phyloP scores from a whole-genome alignment of 164 flowering plant genomes.

The Sextonia rubra region DNA sequence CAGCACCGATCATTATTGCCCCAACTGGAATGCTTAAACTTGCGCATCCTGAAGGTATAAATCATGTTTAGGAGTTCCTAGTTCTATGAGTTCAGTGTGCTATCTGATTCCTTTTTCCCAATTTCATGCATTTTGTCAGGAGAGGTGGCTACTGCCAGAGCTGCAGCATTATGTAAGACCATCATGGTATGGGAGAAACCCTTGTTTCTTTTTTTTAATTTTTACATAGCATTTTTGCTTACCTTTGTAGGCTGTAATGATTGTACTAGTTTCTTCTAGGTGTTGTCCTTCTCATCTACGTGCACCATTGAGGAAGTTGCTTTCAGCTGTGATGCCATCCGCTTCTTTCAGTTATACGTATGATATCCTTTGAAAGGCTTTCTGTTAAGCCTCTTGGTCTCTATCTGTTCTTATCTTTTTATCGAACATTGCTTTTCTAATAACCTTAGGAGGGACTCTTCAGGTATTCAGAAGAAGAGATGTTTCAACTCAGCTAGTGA shows the following conservation, averaged over 20 bases:
- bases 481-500: constrained; percentile 52
- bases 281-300: constrained; percentile 51
- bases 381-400: neutral
- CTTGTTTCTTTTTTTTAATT: neutral
- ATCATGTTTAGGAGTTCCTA: neutral
- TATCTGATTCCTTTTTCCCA: neutral
- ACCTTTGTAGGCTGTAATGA: neutral
- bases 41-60: constrained; percentile 72
- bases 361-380: neutral
- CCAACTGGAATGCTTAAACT: constrained; percentile 63
- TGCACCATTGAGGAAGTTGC: constrained; percentile 85
- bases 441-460: neutral
- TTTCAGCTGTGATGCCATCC: constrained; percentile 61
- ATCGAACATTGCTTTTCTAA: neutral
- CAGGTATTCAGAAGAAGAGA: constrained; percentile 70
- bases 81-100: neutral
- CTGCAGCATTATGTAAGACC: constrained; percentile 63
- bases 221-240: neutral
- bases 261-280: constrained; percentile 25
- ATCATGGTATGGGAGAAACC: constrained; percentile 57
- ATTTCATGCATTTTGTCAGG: constrained; percentile 32
- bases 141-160: constrained; percentile 80
- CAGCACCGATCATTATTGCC: constrained; percentile 78
- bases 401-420: neutral
- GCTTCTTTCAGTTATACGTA: constrained; percentile 87